Evolutionary conservation across 768 basidiomycete species (phyloP).

Genomic region (Mycena maculata): DNA sequence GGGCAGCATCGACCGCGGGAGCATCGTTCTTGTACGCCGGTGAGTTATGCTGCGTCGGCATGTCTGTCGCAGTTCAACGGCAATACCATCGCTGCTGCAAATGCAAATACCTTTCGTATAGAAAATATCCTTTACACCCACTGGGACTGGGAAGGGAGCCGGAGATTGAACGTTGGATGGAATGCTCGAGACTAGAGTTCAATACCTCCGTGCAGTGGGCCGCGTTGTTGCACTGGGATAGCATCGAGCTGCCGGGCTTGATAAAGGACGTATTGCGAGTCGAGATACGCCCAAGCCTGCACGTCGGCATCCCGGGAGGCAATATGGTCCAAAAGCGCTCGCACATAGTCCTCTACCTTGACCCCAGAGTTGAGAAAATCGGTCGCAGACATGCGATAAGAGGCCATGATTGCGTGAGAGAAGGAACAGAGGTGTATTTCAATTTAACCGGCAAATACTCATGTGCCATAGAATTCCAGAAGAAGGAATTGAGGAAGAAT

Average conservation of each 20-base stretch:
- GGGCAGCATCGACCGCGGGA: constrained; percentile 27
- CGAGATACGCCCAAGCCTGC: constrained; percentile 30
- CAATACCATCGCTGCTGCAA: background rate
- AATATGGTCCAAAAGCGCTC: constrained; percentile 19
- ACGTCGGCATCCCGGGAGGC: constrained; percentile 26
- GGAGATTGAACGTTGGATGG: no score
- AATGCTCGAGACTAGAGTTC: no score
- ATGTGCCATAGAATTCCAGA: no score
- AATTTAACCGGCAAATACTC: background rate
- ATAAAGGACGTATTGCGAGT: constrained; percentile 26
- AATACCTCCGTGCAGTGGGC: constrained; percentile 30
- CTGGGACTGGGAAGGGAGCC: no score
- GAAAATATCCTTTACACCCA: constrained; percentile 34
- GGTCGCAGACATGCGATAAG: constrained; percentile 14
- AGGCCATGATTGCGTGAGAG: constrained; percentile 2
- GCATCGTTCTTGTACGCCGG: constrained; percentile 26
- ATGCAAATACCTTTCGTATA: constrained; percentile 24
- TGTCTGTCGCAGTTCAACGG: constrained; percentile 6
- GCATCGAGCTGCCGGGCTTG: constrained; percentile 31
- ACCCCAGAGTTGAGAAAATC: constrained; percentile 24
- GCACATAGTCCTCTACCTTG: constrained; percentile 23
- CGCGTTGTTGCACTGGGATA: constrained; percentile 23
- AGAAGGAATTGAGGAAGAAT: no score
- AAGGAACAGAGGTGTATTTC: constrained; percentile 1
- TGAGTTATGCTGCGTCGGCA: constrained; percentile 37